A percentile compares a stretch with the other conserved stretches of the same genome.
Evolutionary conservation across 2,329 filamentous ascomycete species (phyloP).

Genomic region (Xylariomycetidae sp.): DNA sequence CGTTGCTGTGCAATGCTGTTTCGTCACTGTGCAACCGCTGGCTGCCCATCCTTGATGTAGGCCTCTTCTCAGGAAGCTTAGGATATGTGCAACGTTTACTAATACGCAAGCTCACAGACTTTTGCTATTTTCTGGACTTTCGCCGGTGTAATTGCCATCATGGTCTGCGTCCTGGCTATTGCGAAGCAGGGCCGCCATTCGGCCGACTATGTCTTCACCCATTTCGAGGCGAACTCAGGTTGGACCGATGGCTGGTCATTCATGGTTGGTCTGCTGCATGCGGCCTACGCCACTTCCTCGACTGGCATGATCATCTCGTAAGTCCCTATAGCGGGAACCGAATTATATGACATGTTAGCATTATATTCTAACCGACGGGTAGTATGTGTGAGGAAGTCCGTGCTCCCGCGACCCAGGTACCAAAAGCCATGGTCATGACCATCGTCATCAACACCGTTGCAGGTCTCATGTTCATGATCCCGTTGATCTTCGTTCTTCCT

Average conservation of each 20-base stretch:
- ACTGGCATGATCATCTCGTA: constrained; percentile 78
- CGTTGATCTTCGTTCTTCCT: constrained; percentile 65
- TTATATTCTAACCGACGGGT: not conserved
- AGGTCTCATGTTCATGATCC: constrained; percentile 64
- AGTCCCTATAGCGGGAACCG: constrained; percentile 33
- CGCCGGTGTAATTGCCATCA: constrained; percentile 61
- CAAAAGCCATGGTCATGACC: constrained; percentile 67
- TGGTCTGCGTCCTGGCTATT: constrained; percentile 58
- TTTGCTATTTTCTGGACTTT: constrained; percentile 74
- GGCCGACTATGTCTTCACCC: constrained; percentile 60
- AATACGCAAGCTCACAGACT: too few species aligned
- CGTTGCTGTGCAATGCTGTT: constrained; percentile 58
- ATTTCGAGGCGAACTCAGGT: constrained; percentile 64
- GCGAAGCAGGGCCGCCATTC: constrained; percentile 64
- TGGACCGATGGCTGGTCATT: constrained; percentile 71
- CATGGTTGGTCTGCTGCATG: constrained; percentile 67
- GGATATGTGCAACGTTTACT: too few species aligned
- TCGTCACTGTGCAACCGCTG: constrained; percentile 64
- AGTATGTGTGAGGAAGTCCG: constrained; percentile 73
- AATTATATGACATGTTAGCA: not conserved
- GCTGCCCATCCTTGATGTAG: constrained; percentile 65
- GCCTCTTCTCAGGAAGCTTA: too few species aligned
- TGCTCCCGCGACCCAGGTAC: constrained; percentile 61
- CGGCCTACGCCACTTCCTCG: constrained; percentile 69
- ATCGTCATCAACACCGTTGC: constrained; percentile 62